Evolutionary conservation across 768 basidiomycete genomes (phyloP).

Genomic region (Phaffia tasmanica): DNA sequence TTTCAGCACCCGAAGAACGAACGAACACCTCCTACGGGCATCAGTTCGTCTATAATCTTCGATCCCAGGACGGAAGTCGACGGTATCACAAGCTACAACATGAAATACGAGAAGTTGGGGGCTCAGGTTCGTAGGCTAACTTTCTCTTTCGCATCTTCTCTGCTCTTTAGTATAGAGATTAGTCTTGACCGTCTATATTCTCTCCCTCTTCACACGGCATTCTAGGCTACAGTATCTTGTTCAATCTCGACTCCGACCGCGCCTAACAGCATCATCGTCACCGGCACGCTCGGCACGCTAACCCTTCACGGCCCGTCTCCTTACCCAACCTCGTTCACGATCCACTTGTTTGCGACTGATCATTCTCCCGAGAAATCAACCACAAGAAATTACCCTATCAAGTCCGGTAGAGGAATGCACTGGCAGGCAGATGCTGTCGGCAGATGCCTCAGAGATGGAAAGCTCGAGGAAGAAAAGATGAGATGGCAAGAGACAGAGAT

Average conservation of each 20-base stretch:
- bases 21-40: constrained; percentile 26
- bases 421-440: constrained; percentile 85
- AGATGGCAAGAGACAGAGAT: constrained; percentile 66
- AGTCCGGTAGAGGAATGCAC: constrained; percentile 59
- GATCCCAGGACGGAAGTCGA: constrained; percentile 20
- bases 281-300: constrained; percentile 18
- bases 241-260: constrained; percentile 19
- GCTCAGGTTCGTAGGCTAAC: neutral
- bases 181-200: neutral
- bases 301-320: constrained; percentile 14
- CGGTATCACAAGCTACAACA: neutral
- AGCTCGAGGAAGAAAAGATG: constrained; percentile 62
- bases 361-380: neutral
- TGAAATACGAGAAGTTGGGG: constrained; percentile 7
- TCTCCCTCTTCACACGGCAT: neutral
- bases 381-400: constrained; percentile 36
- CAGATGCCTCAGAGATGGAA: constrained; percentile 59
- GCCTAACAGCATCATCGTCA: constrained; percentile 7
- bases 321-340: constrained; percentile 20
- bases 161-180: no score
- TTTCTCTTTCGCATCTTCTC: no score
- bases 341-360: constrained; percentile 6
- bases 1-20: constrained; percentile 35
- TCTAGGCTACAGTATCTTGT: constrained; percentile 1
- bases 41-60: constrained; percentile 13